These are phyloP conservation scores for Prunella vulgaris DNA, from an alignment of 257 asterid species.

Conservation along the genomic window DNA sequence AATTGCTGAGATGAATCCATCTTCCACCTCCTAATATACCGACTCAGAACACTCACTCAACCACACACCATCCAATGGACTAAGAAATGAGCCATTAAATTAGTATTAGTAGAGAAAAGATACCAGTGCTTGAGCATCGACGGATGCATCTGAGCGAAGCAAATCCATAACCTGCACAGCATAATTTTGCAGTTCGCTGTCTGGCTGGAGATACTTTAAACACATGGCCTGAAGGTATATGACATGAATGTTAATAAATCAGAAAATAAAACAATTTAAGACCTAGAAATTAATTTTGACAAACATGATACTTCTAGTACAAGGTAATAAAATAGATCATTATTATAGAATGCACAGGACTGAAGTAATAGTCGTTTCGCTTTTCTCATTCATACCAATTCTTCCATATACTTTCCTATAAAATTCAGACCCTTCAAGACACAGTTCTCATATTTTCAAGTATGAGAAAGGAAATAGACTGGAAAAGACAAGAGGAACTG, in stretches of 20 bases:
- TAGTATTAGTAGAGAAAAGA: background rate
- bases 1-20: background rate
- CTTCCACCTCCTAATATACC: background rate
- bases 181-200: conserved; percentile 78
- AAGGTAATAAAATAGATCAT: conserved; percentile 1
- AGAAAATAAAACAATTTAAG: conserved; percentile 8
- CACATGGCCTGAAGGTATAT: conserved; percentile 66
- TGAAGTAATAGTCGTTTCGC: background rate
- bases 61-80: background rate
- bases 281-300: conserved; percentile 1
- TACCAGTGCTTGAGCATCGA: conserved; percentile 98
- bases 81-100: background rate
- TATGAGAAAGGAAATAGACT: background rate
- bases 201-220: conserved; percentile 80
- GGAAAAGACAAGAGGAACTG: background rate
- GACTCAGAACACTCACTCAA: background rate
- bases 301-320: conserved; percentile 8
- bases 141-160: conserved; percentile 63
- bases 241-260: conserved; percentile 16
- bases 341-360: conserved; percentile 10
- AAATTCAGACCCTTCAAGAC: background rate
- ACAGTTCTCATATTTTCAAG: conserved; percentile 1
- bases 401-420: conserved; percentile 8
- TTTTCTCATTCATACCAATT: conserved; percentile 11
- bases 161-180: conserved; percentile 72